Conservation (phyloP, 2,329 filamentous ascomycete species). For the Fusarium sp. region DNA sequence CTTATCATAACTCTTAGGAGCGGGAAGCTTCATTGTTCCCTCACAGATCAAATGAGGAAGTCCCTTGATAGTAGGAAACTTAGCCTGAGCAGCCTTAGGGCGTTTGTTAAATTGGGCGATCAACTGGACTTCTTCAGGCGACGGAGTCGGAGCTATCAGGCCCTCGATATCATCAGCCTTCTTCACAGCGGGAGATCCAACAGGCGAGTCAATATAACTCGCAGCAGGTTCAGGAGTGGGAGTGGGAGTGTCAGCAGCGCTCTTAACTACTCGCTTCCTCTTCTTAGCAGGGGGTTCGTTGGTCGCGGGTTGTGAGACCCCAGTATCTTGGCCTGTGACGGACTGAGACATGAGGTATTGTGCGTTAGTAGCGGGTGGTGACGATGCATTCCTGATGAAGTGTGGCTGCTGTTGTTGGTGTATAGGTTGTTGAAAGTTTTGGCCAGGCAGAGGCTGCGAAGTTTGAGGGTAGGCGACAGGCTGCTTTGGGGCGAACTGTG, state of each 20-base stretch:
- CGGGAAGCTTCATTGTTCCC: slow-evolving; percentile 58
- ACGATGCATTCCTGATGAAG: slow-evolving; percentile 37
- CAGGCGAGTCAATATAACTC: slow-evolving; percentile 48
- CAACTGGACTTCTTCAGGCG: slow-evolving; percentile 53
- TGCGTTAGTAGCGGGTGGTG: slow-evolving; percentile 36
- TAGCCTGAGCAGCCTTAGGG: slow-evolving; percentile 54
- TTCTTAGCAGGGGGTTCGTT: slow-evolving; percentile 55
- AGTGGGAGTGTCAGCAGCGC: slow-evolving; percentile 44
- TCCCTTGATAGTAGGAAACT: slow-evolving; percentile 57
- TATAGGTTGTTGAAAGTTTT: slow-evolving; percentile 44
- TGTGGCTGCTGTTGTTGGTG: slow-evolving; percentile 44
- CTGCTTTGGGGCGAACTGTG: slow-evolving; percentile 44
- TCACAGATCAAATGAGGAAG: slow-evolving; percentile 56
- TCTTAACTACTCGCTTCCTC: slow-evolving; percentile 54
- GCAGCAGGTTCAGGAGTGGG: slow-evolving; percentile 47
- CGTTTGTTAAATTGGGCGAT: slow-evolving; percentile 57
- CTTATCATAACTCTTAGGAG: slow-evolving; percentile 62
- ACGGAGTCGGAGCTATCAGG: slow-evolving; percentile 50
- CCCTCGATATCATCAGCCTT: slow-evolving; percentile 55
- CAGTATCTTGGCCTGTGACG: slow-evolving; percentile 40
- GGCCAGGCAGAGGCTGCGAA: slow-evolving; percentile 27
- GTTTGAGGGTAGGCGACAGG: slow-evolving; percentile 37
- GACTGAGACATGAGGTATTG: slow-evolving; percentile 46
- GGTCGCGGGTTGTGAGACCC: slow-evolving; percentile 35
- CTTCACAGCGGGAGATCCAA: slow-evolving; percentile 47